These are phyloP conservation scores for Volvox carteri DNA, from an alignment of 163 green algal species.

Conservation along the genomic window DNA sequence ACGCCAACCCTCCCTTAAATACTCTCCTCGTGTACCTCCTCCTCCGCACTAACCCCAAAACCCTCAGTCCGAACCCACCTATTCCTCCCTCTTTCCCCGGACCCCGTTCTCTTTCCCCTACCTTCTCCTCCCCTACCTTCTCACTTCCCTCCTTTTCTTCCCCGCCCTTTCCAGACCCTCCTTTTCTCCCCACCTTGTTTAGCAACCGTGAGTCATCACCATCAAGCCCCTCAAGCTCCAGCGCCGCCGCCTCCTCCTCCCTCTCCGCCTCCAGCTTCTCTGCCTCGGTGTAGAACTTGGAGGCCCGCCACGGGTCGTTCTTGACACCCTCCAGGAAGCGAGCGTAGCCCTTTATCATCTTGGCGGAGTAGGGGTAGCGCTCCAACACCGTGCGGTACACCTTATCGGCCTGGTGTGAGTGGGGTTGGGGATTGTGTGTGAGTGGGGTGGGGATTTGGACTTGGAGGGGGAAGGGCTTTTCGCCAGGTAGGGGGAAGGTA, in stretches of 20 bases:
- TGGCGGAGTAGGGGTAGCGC: slow-evolving; percentile 54
- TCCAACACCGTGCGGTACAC: slow-evolving; percentile 58
- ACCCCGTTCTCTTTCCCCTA: no score
- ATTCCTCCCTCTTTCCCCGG: no score
- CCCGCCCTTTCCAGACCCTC: no score
- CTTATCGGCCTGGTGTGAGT: slow-evolving; percentile 44
- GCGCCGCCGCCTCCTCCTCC: slow-evolving; percentile 52
- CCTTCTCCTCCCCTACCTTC: no score
- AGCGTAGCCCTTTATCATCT: slow-evolving; percentile 56
- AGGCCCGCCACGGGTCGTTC: slow-evolving; percentile 63
- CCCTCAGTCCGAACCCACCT: not conserved
- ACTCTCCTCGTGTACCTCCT: not conserved
- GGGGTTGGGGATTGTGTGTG: not conserved
- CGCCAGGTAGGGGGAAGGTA: no score
- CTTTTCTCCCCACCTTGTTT: slow-evolving; percentile 36
- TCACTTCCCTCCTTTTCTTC: no score
- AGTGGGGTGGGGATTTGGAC: not conserved
- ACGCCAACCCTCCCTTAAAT: not conserved
- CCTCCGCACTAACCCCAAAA: not conserved
- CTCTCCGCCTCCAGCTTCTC: slow-evolving; percentile 56
- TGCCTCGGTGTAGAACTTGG: slow-evolving; percentile 58
- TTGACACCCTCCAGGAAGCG: slow-evolving; percentile 58
- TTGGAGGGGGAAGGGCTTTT: no score
- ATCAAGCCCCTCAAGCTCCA: slow-evolving; percentile 52
- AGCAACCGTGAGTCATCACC: slow-evolving; percentile 44